A percentile compares a stretch with the other conserved stretches of the same genome.
Conservation (phyloP, 176 grass and related monocot species). For the Raddia distichophylla region DNA sequence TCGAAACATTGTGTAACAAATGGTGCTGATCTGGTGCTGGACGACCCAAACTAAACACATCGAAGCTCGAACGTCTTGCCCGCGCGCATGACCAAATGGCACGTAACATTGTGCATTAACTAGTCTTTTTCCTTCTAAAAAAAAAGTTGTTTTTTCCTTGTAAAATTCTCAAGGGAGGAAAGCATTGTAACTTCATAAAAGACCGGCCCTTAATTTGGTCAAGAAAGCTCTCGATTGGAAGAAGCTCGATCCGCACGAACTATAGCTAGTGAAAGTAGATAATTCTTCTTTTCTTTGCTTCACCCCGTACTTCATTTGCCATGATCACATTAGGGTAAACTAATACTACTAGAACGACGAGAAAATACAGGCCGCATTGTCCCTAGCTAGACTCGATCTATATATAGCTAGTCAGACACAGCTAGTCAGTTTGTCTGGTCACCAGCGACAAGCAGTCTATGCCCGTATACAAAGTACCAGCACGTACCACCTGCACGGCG, state of each 20-base stretch:
- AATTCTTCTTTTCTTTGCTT: too few species aligned
- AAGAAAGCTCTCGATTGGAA: neutral
- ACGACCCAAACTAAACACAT: too few species aligned
- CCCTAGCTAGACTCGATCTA: neutral
- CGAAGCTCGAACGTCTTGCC: neutral
- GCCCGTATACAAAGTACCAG: neutral
- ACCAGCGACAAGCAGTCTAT: slow-evolving; percentile 12
- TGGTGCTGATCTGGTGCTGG: too few species aligned
- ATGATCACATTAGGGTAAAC: neutral
- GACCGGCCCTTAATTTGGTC: too few species aligned
- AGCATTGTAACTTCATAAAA: neutral
- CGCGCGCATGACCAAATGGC: neutral
- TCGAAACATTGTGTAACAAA: too few species aligned
- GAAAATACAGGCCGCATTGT: neutral
- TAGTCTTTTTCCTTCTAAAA: neutral
- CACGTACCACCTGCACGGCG: too few species aligned
- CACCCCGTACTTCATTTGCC: neutral
- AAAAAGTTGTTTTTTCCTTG: neutral
- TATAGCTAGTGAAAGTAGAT: too few species aligned
- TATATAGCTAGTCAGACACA: too few species aligned
- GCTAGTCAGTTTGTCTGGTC: neutral
- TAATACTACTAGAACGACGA: neutral
- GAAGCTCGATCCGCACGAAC: too few species aligned
- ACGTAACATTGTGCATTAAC: neutral
- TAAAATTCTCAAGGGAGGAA: neutral